Base-by-base conservation (phyloP, 352 stramenopile species). In the Globisporangium barbulae region DNA sequence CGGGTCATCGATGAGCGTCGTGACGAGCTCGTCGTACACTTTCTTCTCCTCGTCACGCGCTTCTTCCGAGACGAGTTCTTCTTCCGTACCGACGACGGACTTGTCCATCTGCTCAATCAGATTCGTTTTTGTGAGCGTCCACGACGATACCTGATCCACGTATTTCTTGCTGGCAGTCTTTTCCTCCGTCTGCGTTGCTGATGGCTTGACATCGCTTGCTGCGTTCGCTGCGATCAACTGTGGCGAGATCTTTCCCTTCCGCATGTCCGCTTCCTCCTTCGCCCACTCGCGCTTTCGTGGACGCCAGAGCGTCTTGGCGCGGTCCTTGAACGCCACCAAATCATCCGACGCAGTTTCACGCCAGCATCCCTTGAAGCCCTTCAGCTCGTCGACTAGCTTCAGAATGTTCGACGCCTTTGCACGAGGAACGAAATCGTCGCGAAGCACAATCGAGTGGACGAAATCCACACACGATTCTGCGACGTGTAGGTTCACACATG, bases 401-500 rank as follows among this genome's bases (percentile, higher is more conserved):
- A 93, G 54, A 60, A 93, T 88, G 57, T 95, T 95, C 8, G 85
- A 85, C 22, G 86, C 85, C 63, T 93, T 95, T 3, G 86, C 81
- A 44, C 86, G 84, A 30, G 87, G 87, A 1, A 96, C 87, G 65
- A 94, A 88, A 50, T 96, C 87, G 68, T 96, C 87, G 33, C 87
- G 85, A 30, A 96, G 72, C 28, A 96, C 84, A 48, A 94, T 82
- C 31, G 87, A 96, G 59, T 93, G 79, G 22, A 96, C 87, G 55
- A 92, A 96, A 45, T 78, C 67, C 22, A 76, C 69, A 48, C 85
- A 96, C 4, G 81, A 87, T 56, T 93, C 84, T 1, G 87, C 85
- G n/a, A 92, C 76, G 33, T 85, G 75, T n/a, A 86, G 69, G 56
- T 93, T 93, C 30, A 93, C 83, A 53, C 87, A 96, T 9, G 87